Conservation (phyloP, 2,329 filamentous ascomycete species). For the Colletotrichum orbiculare region DNA sequence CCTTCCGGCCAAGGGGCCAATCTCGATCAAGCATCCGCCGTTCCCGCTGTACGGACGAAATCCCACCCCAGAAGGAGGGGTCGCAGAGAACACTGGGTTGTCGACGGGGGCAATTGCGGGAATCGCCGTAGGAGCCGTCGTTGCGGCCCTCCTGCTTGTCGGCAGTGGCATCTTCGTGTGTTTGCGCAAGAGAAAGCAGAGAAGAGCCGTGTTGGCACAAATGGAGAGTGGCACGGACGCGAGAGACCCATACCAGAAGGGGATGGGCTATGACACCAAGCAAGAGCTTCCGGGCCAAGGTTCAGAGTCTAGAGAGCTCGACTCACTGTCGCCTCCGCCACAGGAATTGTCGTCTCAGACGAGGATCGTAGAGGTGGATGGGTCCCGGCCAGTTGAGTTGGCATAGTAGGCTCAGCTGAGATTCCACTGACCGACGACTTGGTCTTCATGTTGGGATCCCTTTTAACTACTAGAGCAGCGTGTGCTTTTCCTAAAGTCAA, state of each 20-base stretch:
- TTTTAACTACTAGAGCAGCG: too few relatives aligned
- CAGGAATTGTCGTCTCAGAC: slow-evolving; percentile 18
- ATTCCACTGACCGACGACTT: background rate
- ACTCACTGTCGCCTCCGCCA: background rate
- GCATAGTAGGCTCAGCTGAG: background rate
- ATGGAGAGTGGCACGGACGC: background rate
- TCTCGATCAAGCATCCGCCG: slow-evolving; percentile 10
- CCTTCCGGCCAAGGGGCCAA: background rate
- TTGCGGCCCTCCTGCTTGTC: background rate
- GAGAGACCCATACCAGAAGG: background rate
- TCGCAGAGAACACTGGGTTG: background rate
- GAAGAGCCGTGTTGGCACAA: background rate
- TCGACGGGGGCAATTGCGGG: slow-evolving; percentile 14
- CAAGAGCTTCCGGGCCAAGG: slow-evolving; percentile 16
- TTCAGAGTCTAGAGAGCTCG: background rate
- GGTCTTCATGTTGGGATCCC: too few relatives aligned
- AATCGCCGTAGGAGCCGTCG: background rate
- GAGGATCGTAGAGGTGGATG: slow-evolving; percentile 9
- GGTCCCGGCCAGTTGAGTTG: slow-evolving; percentile 4
- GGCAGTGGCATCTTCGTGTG: background rate
- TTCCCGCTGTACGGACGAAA: slow-evolving; percentile 17
- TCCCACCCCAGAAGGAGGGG: background rate
- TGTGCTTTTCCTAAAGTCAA: too few relatives aligned
- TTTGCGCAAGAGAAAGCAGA: slow-evolving; percentile 8
- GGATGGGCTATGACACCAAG: slow-evolving; percentile 10